Base-by-base conservation (phyloP, 2,329 filamentous ascomycete genomes). In the Diplodia corticola region DNA sequence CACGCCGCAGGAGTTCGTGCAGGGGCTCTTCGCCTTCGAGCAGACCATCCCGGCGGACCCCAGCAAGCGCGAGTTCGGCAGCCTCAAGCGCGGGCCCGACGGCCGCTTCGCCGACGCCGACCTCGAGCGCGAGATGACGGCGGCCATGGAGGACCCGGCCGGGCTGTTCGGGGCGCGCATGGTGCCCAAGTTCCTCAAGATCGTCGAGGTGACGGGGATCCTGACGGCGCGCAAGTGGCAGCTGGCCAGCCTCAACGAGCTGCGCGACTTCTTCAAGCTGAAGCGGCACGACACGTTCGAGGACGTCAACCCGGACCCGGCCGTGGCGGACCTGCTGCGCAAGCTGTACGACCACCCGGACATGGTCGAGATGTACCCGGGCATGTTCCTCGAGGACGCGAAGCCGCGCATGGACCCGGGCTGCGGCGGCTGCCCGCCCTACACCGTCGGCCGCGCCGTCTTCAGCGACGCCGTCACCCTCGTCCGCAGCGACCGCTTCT, bases 301-400 rank as follows among this genome's bases (percentile, higher is more conserved):
- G 63, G 85, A 87, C 50, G 86, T 90, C 71, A 88, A 85, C 69
- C 76, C 80, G 1, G 80, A 89, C 69, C 78, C 80, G 1, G 81
- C 86, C n/a, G 83, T 89, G 33, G 82, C 83, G 1, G 78, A 83
- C 30, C 78, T 82, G 7, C 80, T 90, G 4, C 83, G 85, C 67
- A 81, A 85, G 69, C 77, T 90, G 13, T 90, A 90, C 74, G 82
- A 84, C 24, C 81, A 88, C 55, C 87, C 87, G 0, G 88, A 90
- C 69, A 85, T 84, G 73, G 86, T 91, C 13, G 89, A 91, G 72
- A 80, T 91, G 5, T 91, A 91, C 71, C 88, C 89, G 0, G 89
- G 89, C 10, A 77, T 91, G 1, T 84, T 90, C 68, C 79, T 85
- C n/a, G 86, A 89, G 72, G 82, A 86, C 63, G 78, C 80, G 33